Evolutionary conservation across 768 basidiomycete genomes (phyloP).

Genomic region (Megacollybia marginata): DNA sequence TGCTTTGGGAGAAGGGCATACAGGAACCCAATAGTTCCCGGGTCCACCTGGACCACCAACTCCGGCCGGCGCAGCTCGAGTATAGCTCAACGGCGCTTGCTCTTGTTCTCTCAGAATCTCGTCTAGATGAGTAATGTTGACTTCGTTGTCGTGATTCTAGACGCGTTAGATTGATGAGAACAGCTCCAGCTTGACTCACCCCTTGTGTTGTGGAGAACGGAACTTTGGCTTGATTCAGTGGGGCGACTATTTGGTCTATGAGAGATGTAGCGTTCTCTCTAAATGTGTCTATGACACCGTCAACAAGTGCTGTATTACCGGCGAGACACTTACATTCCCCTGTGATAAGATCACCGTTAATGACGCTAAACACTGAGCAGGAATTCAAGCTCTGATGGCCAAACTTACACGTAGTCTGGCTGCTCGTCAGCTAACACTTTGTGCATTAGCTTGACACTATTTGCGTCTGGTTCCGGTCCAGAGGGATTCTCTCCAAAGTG

Average conservation of each 20-base stretch:
- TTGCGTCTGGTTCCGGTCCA: slow-evolving; percentile 60
- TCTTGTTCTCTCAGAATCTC: slow-evolving; percentile 56
- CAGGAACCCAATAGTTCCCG: slow-evolving; percentile 75
- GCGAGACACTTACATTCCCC: slow-evolving; percentile 45
- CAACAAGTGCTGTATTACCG: background rate
- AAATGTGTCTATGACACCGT: slow-evolving; percentile 42
- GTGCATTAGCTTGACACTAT: slow-evolving; percentile 54
- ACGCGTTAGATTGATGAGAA: background rate
- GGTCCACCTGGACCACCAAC: slow-evolving; percentile 58
- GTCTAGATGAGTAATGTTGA: slow-evolving; percentile 62
- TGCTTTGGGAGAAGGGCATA: slow-evolving; percentile 19
- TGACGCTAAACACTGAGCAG: slow-evolving; percentile 31
- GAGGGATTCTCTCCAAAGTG: slow-evolving; percentile 61
- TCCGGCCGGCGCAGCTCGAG: slow-evolving; percentile 48
- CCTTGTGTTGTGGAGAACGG: slow-evolving; percentile 68
- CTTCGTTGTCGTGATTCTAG: slow-evolving; percentile 68
- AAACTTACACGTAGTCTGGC: slow-evolving; percentile 62
- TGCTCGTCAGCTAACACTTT: slow-evolving; percentile 46
- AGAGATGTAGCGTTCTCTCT: slow-evolving; percentile 58
- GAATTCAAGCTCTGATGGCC: background rate
- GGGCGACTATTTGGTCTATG: slow-evolving; percentile 56
- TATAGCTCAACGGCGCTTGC: slow-evolving; percentile 56
- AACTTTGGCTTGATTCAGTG: slow-evolving; percentile 46
- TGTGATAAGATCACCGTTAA: slow-evolving; percentile 71
- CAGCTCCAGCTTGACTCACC: slow-evolving; percentile 27